phyloP scores from a whole-genome alignment of 176 grass and related monocot genomes.

The Aechmea fasciata region DNA sequence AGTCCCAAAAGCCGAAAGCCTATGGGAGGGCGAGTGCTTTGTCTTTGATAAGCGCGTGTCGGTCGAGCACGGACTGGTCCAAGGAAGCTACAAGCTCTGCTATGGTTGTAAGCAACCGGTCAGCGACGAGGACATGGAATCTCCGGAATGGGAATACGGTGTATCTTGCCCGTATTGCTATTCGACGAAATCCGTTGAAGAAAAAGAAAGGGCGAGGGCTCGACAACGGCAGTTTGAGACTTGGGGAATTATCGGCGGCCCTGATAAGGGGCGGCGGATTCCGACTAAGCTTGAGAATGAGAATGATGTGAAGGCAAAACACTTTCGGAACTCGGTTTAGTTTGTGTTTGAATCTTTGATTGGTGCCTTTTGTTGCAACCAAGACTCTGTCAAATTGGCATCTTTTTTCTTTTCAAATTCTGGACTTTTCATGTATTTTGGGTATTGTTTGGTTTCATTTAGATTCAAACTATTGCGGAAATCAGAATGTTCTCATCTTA shows the following conservation, averaged over 20 bases:
- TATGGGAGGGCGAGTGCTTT: slow-evolving; percentile 95
- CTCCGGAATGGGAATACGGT: slow-evolving; percentile 72
- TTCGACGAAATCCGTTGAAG: slow-evolving; percentile 50
- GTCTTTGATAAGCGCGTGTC: slow-evolving; percentile 97
- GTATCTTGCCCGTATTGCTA: slow-evolving; percentile 85
- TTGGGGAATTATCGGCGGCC: slow-evolving; percentile 80
- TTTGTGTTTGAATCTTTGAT: neutral
- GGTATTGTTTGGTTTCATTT: too few species aligned
- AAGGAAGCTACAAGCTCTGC: slow-evolving; percentile 85
- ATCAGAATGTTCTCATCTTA: too few species aligned
- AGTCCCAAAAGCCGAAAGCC: slow-evolving; percentile 58
- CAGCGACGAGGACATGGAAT: slow-evolving; percentile 77
- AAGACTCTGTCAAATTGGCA: too few species aligned
- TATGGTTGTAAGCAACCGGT: slow-evolving; percentile 93
- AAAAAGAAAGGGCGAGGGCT: slow-evolving; percentile 73
- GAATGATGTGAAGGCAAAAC: neutral
- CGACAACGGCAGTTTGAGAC: slow-evolving; percentile 70
- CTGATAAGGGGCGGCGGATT: slow-evolving; percentile 54
- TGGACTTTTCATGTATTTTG: too few species aligned
- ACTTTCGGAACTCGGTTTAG: neutral
- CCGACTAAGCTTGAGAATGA: neutral
- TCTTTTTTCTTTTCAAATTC: too few species aligned
- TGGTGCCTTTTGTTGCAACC: too few species aligned
- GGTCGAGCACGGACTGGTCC: slow-evolving; percentile 72
- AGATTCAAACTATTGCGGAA: too few species aligned